phyloP scores from a whole-genome alignment of 805 yeast species.

The Yarrowia phangngaensis region DNA sequence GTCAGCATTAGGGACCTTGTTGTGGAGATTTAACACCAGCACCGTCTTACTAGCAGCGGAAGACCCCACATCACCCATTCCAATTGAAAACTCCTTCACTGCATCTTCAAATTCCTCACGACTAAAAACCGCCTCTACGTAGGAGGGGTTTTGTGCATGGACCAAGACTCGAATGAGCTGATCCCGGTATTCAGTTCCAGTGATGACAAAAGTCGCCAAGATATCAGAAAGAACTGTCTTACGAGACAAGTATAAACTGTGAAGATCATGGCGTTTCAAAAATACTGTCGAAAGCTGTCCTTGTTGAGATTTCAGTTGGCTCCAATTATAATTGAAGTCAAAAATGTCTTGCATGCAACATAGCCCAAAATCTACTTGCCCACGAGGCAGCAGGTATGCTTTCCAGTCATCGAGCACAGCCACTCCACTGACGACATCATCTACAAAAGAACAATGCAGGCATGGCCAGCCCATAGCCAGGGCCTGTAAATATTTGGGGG shows the following conservation, averaged over 20 bases:
- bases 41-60: constrained; percentile 4
- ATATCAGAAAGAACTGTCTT: constrained; percentile 7
- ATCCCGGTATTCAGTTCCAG: constrained; percentile 3
- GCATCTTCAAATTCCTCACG: constrained; percentile 16
- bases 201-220: constrained; percentile 11
- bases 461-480: constrained; percentile 23
- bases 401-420: constrained; percentile 18
- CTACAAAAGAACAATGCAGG: constrained; percentile 8
- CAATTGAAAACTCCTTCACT: neutral
- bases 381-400: constrained; percentile 3
- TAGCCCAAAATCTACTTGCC: constrained; percentile 5
- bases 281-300: constrained; percentile 1
- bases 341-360: constrained; percentile 17
- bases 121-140: constrained; percentile 4
- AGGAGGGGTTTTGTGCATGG: constrained; percentile 12
- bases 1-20: neutral
- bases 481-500: constrained; percentile 17
- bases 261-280: constrained; percentile 6
- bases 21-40: constrained; percentile 5
- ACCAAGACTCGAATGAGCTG: constrained; percentile 8
- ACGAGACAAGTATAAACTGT: constrained; percentile 2
- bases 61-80: neutral
- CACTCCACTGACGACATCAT: constrained; percentile 1
- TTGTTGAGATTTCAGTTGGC: neutral
- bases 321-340: constrained; percentile 14